Conservation (phyloP, 2,329 filamentous ascomycete species). For the Colletotrichum noveboracense region DNA sequence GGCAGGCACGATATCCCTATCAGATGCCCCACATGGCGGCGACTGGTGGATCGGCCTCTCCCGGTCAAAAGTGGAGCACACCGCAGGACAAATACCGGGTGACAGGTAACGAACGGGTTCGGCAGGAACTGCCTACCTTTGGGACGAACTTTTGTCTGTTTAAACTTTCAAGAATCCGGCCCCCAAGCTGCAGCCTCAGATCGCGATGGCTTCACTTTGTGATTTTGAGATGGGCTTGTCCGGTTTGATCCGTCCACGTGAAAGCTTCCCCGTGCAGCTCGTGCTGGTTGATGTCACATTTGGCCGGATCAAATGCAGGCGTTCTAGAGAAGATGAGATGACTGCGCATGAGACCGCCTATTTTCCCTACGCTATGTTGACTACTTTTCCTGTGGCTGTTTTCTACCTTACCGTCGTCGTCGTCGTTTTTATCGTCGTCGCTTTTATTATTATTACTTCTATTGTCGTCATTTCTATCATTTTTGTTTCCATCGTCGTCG, state of each 20-base stretch:
- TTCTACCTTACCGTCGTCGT: no score
- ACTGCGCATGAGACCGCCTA: no score
- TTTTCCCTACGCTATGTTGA: no score
- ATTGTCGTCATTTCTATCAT: no score
- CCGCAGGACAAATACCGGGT: neutral
- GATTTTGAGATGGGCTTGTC: neutral
- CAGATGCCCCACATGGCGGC: slow-evolving; percentile 3
- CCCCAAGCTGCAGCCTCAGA: neutral
- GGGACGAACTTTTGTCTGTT: neutral
- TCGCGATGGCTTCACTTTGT: neutral
- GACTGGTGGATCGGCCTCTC: neutral
- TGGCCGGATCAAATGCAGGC: neutral
- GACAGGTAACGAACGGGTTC: neutral
- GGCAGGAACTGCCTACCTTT: neutral
- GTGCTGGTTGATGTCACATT: neutral
- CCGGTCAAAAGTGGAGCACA: slow-evolving; percentile 1
- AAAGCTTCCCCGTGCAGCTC: neutral
- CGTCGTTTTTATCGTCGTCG: no score
- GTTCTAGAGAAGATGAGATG: no score
- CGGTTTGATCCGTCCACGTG: neutral
- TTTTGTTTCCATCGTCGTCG: no score
- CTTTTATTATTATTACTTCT: no score
- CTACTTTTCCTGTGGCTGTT: no score
- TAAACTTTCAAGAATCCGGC: neutral
- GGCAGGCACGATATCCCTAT: neutral